Evolutionary conservation across 2,329 filamentous ascomycete genomes (phyloP), one percentile per base, ranked within the genome.

Genomic region (Ophiosphaerella narmari): DNA sequence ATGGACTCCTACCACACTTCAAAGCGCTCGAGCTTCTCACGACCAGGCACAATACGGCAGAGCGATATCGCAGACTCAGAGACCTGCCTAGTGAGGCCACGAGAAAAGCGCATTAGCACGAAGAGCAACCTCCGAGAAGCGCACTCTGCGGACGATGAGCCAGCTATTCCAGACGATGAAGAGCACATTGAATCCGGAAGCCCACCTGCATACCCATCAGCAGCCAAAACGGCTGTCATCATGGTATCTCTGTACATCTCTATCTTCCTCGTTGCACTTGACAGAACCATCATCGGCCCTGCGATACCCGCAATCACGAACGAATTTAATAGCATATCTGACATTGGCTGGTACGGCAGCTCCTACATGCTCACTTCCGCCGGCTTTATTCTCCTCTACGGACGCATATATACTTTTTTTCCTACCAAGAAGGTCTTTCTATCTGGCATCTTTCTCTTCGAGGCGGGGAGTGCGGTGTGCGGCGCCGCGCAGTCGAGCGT

Each of bases 401-500:
- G 76, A n/a, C 74, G 76, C 13, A 47, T 73, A 23, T 79, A 78
- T 65, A 77, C 74, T 5, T 78, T 76, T 63, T 81, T 78, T 46
- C 67, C 75, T 2, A 75, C 82, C 39, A 80, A 80, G 53, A 76
- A 66, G 21, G 73, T 75, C 2, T 85, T 80, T 63, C 65, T 84
- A 11, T 71, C 75, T 47, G 67, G 74, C 48, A 75, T 85, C 33
- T 42, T 70, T 6, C 53, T 77, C 18, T 78, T 78, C 60, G 74
- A 77, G 48, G n/a, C 82, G 2, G 83, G 83, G 1, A 83, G 80
- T 0, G 60, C 80, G 2, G 56, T 86, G 16, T 85, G 82, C 52
- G 80, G 77, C 23, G 72, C 74, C 3, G 78, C 79, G 2, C 57
- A 56, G 13, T 60, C 43, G 13, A 69, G 65, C 13, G 47, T 54